These are phyloP conservation scores for Vigna trinervia DNA, from an alignment of 306 rosid genomes.

Conservation along the genomic window DNA sequence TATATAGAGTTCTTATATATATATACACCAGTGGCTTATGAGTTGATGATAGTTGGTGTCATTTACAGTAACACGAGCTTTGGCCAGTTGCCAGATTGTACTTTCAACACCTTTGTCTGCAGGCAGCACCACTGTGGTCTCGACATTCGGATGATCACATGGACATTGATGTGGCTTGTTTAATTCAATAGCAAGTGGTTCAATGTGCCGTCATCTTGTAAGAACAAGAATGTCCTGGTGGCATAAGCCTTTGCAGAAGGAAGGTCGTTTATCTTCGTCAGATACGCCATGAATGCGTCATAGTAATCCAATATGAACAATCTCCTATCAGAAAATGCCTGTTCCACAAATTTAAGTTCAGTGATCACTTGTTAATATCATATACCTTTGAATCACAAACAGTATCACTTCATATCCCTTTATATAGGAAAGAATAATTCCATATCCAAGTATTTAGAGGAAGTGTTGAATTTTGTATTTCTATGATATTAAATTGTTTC, in stretches of 20 bases:
- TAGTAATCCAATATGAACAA: slow-evolving; percentile 72
- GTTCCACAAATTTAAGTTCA: slow-evolving; percentile 28
- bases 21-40: slow-evolving; percentile 61
- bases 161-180: slow-evolving; percentile 66
- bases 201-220: slow-evolving; percentile 66
- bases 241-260: slow-evolving; percentile 58
- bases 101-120: slow-evolving; percentile 60
- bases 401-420: not conserved
- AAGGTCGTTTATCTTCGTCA: slow-evolving; percentile 55
- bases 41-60: slow-evolving; percentile 76
- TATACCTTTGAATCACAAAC: not conserved
- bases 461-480: not conserved
- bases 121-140: slow-evolving; percentile 49
- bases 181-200: slow-evolving; percentile 73
- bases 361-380: not conserved
- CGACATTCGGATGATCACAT: slow-evolving; percentile 11
- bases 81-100: slow-evolving; percentile 71
- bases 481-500: too few species aligned
- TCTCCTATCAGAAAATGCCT: slow-evolving; percentile 63
- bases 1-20: slow-evolving; percentile 7
- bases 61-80: slow-evolving; percentile 69
- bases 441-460: not conserved
- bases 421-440: not conserved
- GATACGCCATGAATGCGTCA: slow-evolving; percentile 63
- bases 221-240: slow-evolving; percentile 65